A percentile compares a stretch with the other conserved stretches of the same genome.
Evolutionary conservation across 2,329 filamentous ascomycete genomes (phyloP).

Genomic region (Fusarium gaditjirri): DNA sequence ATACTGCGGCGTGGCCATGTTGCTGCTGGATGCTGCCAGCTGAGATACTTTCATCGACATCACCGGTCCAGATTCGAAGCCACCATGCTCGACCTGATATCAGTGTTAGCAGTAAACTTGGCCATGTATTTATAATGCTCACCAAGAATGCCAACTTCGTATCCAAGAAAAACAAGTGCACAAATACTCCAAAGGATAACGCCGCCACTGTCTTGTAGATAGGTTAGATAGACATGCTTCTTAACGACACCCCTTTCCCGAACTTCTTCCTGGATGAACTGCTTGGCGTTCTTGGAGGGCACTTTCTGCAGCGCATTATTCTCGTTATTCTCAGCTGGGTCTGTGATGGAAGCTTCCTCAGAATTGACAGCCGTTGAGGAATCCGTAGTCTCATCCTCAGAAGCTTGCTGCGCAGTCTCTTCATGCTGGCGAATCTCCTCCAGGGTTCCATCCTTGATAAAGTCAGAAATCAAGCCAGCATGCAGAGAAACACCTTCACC

Average conservation of each 20-base stretch:
- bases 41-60: constrained; percentile 22
- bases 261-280: constrained; percentile 82
- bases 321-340: constrained; percentile 53
- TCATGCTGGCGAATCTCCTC: constrained; percentile 68
- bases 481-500: constrained; percentile 74
- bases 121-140: constrained; percentile 20
- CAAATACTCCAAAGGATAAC: constrained; percentile 68
- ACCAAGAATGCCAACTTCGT: constrained; percentile 66
- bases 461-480: constrained; percentile 72
- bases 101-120: constrained; percentile 4
- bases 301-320: constrained; percentile 59
- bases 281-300: constrained; percentile 65
- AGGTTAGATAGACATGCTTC: constrained; percentile 72
- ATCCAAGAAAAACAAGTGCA: constrained; percentile 63
- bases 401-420: constrained; percentile 55
- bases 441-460: constrained; percentile 66
- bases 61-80: constrained; percentile 70
- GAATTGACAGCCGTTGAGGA: constrained; percentile 64
- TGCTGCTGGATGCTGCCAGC: constrained; percentile 45
- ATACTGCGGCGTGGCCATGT: constrained; percentile 56
- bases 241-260: constrained; percentile 77
- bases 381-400: constrained; percentile 59
- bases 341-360: constrained; percentile 58
- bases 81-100: constrained; percentile 67
- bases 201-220: constrained; percentile 74